These are phyloP conservation scores for Chrysopogon serrulatus DNA, from an alignment of 176 grass and related monocot genomes.

Conservation along the genomic window DNA sequence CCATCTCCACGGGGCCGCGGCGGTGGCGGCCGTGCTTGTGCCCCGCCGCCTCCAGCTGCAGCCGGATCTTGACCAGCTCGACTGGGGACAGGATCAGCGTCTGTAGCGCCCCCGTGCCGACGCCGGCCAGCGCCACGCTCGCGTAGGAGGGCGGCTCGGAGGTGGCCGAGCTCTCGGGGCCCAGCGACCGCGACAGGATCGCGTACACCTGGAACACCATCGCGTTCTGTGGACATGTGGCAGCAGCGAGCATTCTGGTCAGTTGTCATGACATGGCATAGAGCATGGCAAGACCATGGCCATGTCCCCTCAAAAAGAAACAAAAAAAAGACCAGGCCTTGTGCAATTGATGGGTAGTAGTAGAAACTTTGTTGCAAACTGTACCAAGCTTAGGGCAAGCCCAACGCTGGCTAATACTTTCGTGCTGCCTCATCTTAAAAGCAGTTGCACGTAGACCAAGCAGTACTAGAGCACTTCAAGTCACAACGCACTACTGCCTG, in stretches of 20 bases:
- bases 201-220: conserved; percentile 94
- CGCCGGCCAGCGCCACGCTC: conserved; percentile 71
- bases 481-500: no score
- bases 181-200: conserved; percentile 59
- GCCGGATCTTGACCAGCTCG: conserved; percentile 85
- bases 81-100: conserved; percentile 81
- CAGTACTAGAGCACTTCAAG: no score
- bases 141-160: conserved; percentile 61
- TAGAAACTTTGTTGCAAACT: no score
- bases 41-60: conserved; percentile 52
- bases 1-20: conserved; percentile 57
- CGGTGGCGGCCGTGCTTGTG: neutral
- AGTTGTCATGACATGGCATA: neutral
- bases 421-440: no score
- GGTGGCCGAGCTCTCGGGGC: neutral
- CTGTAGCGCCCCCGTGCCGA: conserved; percentile 74
- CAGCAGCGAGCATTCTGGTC: neutral
- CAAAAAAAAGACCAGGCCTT: no score
- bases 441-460: no score
- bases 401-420: no score
- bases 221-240: conserved; percentile 51
- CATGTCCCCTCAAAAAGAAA: no score
- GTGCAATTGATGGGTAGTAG: no score
- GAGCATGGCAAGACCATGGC: neutral
- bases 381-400: no score